Percentiles rank a stretch among this genome's conserved stretches.
Conservation (phyloP, 2,329 filamentous ascomycete genomes). For the Clathrospora elynae region DNA sequence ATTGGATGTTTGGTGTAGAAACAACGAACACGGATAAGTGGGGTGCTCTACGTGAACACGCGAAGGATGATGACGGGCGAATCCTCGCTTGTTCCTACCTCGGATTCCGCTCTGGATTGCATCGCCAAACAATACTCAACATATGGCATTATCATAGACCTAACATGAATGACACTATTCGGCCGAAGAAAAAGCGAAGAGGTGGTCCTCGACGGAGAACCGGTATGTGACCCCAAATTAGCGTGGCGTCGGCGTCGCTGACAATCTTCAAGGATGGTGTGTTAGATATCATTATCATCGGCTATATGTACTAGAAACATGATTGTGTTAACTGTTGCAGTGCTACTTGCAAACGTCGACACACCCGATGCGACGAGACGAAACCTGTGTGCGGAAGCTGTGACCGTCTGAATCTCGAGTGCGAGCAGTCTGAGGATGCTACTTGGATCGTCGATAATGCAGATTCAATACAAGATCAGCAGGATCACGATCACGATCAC, state of each 20-base stretch:
- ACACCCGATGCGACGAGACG: constrained; percentile 44
- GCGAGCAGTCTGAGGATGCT: constrained; percentile 32
- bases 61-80: too few species aligned
- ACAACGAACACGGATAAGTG: too few species aligned
- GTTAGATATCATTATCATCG: not conserved
- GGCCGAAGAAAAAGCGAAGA: constrained; percentile 30
- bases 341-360: constrained; percentile 42
- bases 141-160: too few species aligned
- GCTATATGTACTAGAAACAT: not conserved
- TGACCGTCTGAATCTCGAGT: constrained; percentile 36
- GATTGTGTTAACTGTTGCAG: constrained; percentile 18
- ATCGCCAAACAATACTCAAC: too few species aligned
- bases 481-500: constrained; percentile 9
- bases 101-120: too few species aligned
- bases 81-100: too few species aligned
- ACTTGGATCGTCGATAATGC: constrained; percentile 13
- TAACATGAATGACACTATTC: constrained; percentile 8
- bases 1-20: too few species aligned
- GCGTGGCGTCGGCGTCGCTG: not conserved
- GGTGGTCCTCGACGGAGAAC: constrained; percentile 32
- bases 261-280: constrained; percentile 10
- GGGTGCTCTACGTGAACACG: too few species aligned
- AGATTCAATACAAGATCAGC: constrained; percentile 5
- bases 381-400: constrained; percentile 44
- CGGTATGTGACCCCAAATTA: constrained; percentile 17